phyloP scores from a whole-genome alignment of 257 asterid species.

The Osmanthus fragrans region DNA sequence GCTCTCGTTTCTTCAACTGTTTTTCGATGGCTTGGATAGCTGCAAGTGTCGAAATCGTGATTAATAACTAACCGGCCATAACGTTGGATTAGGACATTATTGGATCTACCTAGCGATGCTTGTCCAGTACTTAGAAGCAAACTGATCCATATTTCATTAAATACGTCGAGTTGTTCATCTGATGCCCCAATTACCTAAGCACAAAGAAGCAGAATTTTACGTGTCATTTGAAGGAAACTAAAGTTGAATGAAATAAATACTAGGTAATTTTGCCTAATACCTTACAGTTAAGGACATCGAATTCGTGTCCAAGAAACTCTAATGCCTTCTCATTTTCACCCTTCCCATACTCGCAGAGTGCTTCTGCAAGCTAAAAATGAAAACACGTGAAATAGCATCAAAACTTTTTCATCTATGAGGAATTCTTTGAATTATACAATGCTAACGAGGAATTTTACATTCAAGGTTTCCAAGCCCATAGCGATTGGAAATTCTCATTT shows the following conservation, averaged over 20 bases:
- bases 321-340: slow-evolving; percentile 63
- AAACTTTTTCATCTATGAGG: background rate
- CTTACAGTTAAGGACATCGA: slow-evolving; percentile 64
- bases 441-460: background rate
- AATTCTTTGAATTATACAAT: background rate
- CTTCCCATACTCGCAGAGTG: slow-evolving; percentile 60
- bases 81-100: background rate
- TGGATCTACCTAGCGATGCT: slow-evolving; percentile 45
- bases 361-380: slow-evolving; percentile 82
- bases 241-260: background rate
- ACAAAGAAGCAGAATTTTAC: slow-evolving; percentile 14
- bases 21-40: slow-evolving; percentile 69
- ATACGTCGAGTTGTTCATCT: slow-evolving; percentile 90
- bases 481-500: background rate
- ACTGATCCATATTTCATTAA: slow-evolving; percentile 64
- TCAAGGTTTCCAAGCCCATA: background rate
- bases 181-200: slow-evolving; percentile 91
- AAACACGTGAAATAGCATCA: slow-evolving; percentile 15
- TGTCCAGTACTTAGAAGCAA: slow-evolving; percentile 64
- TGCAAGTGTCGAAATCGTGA: slow-evolving; percentile 26
- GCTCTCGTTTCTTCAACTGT: slow-evolving; percentile 71
- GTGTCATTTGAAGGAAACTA: background rate
- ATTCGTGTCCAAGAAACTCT: slow-evolving; percentile 60
- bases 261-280: slow-evolving; percentile 31
- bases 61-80: slow-evolving; percentile 8